Base-by-base conservation (phyloP, 176 grass and related monocot genomes). In the Alopecurus myosuroides region DNA sequence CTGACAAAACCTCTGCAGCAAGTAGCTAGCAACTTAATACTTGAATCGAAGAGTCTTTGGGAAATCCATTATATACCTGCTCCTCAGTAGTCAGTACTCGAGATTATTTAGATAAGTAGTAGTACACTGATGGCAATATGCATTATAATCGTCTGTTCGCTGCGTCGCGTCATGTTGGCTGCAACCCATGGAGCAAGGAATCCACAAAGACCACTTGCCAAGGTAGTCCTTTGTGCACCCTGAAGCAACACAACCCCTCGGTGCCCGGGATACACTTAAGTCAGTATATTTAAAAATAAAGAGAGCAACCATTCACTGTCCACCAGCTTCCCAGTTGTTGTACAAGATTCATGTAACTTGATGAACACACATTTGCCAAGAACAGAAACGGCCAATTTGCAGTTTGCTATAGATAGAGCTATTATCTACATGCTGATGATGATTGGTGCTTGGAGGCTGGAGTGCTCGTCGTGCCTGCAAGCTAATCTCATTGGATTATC, bases 201-300 rank as follows among this genome's bases (percentile, higher is more conserved):
- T 55, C 35, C 85, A 13, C 49, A 41, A 77, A 81, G 70, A 60
- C 7, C 70, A 81, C 39, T 77, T 61, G 48, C 11, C 70, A 63
- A 71, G 20, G 51, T 77, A 64, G 82, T 68, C 88, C 77, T 48
- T 85, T 89, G 48, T 77, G 40, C 29, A 85, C 29, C 69, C 51
- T 89, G 49, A 89, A 89, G 88, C n/a, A 81, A 81, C 87, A 85
- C 12, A 29, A 85, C 50, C 64, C 74, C n/a, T 81, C 70, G 57
- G 68, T 23, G 67, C 45, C 53, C 22, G 13, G 5, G 77, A 50
- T 89, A 58, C n/a, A n/a, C 61, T 20, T 19, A 49, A 68, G 48
- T 37, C 77, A 50, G 56, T 60, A 81, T 33, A n/a, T n/a, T n/a
- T n/a, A n/a, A n/a, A n/a, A n/a, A n/a, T 49, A 79, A 48, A 23